These are phyloP conservation scores for Acer yangbiense DNA, from an alignment of 345 rosid genomes.

Conservation along the genomic window DNA sequence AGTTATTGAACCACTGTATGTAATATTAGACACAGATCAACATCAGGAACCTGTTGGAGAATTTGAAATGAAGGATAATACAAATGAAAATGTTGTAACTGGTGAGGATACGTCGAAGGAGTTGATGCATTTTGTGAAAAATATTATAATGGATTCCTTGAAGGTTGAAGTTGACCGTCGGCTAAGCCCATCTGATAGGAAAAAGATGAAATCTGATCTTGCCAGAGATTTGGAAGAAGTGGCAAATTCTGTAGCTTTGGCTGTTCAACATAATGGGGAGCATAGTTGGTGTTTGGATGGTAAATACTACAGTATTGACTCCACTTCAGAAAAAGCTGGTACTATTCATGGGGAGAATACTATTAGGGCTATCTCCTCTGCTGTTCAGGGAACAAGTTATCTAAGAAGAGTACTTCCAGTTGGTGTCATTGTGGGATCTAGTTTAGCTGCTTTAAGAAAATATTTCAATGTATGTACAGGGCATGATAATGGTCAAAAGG, in stretches of 20 bases:
- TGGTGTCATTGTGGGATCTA: slow-evolving; percentile 82
- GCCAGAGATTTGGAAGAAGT: slow-evolving; percentile 63
- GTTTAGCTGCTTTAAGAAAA: slow-evolving; percentile 88
- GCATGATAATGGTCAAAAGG: slow-evolving; percentile 35
- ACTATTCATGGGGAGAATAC: slow-evolving; percentile 58
- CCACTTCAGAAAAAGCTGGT: slow-evolving; percentile 50
- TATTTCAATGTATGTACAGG: slow-evolving; percentile 54
- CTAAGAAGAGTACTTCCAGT: slow-evolving; percentile 75
- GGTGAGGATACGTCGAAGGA: slow-evolving; percentile 39
- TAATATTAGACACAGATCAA: slow-evolving; percentile 56
- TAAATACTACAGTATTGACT: slow-evolving; percentile 25
- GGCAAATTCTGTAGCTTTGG: slow-evolving; percentile 67
- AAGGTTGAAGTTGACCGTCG: slow-evolving; percentile 72
- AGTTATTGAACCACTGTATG: slow-evolving; percentile 68
- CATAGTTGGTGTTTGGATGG: slow-evolving; percentile 40
- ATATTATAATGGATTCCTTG: slow-evolving; percentile 62
- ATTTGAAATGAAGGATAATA: slow-evolving; percentile 30
- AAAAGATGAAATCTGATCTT: slow-evolving; percentile 56
- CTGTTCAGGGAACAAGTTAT: slow-evolving; percentile 60
- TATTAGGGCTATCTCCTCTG: slow-evolving; percentile 67
- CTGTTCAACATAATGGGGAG: slow-evolving; percentile 43
- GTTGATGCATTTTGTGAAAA: slow-evolving; percentile 56
- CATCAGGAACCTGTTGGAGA: slow-evolving; percentile 41
- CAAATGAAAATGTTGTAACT: slow-evolving; percentile 31
- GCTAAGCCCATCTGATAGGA: slow-evolving; percentile 58